phyloP scores from a whole-genome alignment of 768 basidiomycete species.

The Cytidiella melzeri region DNA sequence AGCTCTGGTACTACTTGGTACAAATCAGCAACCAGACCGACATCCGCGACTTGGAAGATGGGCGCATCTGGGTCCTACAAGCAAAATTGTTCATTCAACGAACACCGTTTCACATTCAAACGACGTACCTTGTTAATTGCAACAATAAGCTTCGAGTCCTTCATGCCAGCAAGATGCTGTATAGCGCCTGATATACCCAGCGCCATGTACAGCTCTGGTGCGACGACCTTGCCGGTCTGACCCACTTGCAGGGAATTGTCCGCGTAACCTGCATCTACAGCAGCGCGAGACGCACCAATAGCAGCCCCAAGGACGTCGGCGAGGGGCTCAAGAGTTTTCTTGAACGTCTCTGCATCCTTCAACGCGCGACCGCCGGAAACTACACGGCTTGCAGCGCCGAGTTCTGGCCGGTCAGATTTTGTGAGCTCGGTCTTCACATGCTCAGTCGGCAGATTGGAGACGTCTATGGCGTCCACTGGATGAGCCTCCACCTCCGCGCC shows the following conservation, averaged over 20 bases:
- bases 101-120: neutral
- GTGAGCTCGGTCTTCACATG: slow-evolving; percentile 74
- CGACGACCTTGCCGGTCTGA: slow-evolving; percentile 98
- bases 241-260: slow-evolving; percentile 99
- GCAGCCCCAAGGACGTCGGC: slow-evolving; percentile 93
- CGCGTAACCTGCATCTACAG: slow-evolving; percentile 96
- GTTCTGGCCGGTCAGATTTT: slow-evolving; percentile 88
- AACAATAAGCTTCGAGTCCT: slow-evolving; percentile 96
- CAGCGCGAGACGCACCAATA: slow-evolving; percentile 96
- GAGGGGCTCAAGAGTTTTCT: slow-evolving; percentile 77
- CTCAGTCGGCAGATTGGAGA: slow-evolving; percentile 47
- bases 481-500: slow-evolving; percentile 52
- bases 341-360: slow-evolving; percentile 93
- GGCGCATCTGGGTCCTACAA: slow-evolving; percentile 90
- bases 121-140: slow-evolving; percentile 87
- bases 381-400: slow-evolving; percentile 80
- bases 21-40: slow-evolving; percentile 89
- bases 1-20: slow-evolving; percentile 91
- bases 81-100: neutral
- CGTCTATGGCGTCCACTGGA: slow-evolving; percentile 57
- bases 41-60: slow-evolving; percentile 98
- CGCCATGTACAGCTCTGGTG: slow-evolving; percentile 94
- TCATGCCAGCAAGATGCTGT: slow-evolving; percentile 99
- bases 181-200: slow-evolving; percentile 98
- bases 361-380: slow-evolving; percentile 94